phyloP scores from a whole-genome alignment of 441 rosid genomes.

The Syzygium malaccense region DNA sequence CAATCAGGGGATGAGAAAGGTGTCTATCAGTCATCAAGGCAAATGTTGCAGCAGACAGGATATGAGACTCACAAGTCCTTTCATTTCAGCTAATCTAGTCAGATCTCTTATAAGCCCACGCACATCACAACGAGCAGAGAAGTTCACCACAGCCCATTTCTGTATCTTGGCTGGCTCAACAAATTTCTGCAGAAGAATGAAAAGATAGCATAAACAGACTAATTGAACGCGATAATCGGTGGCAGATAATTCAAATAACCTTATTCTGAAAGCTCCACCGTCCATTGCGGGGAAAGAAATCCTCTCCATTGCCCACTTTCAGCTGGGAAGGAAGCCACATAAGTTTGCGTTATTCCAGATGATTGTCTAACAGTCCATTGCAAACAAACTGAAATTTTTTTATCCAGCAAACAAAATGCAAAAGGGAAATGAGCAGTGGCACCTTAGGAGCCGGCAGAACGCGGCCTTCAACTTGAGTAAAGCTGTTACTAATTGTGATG shows the following conservation, averaged over 20 bases:
- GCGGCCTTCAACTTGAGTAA: slow-evolving; percentile 47
- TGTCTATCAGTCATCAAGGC: not conserved
- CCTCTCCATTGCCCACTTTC: slow-evolving; percentile 44
- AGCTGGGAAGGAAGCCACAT: slow-evolving; percentile 21
- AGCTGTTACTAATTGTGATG: slow-evolving; percentile 28
- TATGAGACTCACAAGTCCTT: slow-evolving; percentile 48
- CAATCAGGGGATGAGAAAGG: slow-evolving; percentile 6
- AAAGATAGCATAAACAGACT: not conserved
- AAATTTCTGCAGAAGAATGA: slow-evolving; percentile 25
- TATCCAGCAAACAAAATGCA: not conserved
- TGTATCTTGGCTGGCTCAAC: slow-evolving; percentile 33
- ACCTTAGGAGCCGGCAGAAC: slow-evolving; percentile 49
- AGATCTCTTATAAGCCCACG: slow-evolving; percentile 23
- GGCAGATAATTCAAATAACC: slow-evolving; percentile 15
- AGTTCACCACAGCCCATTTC: slow-evolving; percentile 52
- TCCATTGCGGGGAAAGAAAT: slow-evolving; percentile 44
- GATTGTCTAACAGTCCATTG: not conserved
- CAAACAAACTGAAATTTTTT: not conserved
- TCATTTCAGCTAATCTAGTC: slow-evolving; percentile 33
- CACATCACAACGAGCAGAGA: slow-evolving; percentile 47
- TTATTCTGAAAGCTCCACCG: slow-evolving; percentile 56
- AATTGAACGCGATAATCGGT: not conserved
- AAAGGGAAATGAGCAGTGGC: not conserved
- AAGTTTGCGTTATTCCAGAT: not conserved
- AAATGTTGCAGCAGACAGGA: not conserved